These are phyloP conservation scores for Leucocoprinus sp. DNA, from an alignment of 768 basidiomycete species.

Conservation along the genomic window DNA sequence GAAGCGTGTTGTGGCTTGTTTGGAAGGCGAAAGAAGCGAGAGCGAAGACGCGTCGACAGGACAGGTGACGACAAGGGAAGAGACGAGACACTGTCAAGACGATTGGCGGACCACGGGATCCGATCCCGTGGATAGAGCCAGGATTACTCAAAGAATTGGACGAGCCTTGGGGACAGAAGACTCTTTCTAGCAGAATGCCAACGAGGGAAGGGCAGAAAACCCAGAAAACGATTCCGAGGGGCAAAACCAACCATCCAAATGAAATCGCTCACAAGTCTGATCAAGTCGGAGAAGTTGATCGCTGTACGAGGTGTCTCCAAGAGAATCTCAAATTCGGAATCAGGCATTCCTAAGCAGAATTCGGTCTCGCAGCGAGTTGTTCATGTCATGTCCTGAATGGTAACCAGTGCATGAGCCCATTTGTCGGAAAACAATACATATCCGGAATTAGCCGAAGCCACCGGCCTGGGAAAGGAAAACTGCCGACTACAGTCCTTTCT, in stretches of 20 bases:
- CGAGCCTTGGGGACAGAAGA: no score
- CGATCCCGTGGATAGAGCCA: neutral
- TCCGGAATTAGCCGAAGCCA: no score
- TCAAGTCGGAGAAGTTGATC: slow-evolving; percentile 5
- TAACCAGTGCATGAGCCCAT: no score
- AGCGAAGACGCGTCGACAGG: slow-evolving; percentile 9
- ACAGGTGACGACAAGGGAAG: slow-evolving; percentile 12
- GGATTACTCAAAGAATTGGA: no score
- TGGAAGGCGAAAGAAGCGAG: slow-evolving; percentile 1
- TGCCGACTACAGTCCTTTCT: slow-evolving; percentile 3
- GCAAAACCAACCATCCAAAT: neutral
- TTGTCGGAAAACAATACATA: neutral
- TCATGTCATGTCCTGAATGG: no score
- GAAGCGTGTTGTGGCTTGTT: slow-evolving; percentile 6
- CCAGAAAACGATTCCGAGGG: slow-evolving; percentile 4
- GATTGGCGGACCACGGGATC: neutral
- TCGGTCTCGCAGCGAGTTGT: no score
- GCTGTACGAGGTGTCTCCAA: neutral
- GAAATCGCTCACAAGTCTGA: slow-evolving; percentile 3
- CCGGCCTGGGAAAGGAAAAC: no score
- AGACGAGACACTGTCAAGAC: neutral
- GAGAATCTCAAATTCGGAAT: no score
- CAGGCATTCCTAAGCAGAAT: no score
- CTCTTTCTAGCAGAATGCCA: no score
- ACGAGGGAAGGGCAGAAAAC: neutral